Conservation (phyloP, 208 protist genomes). For the Porcisia deanei region DNA sequence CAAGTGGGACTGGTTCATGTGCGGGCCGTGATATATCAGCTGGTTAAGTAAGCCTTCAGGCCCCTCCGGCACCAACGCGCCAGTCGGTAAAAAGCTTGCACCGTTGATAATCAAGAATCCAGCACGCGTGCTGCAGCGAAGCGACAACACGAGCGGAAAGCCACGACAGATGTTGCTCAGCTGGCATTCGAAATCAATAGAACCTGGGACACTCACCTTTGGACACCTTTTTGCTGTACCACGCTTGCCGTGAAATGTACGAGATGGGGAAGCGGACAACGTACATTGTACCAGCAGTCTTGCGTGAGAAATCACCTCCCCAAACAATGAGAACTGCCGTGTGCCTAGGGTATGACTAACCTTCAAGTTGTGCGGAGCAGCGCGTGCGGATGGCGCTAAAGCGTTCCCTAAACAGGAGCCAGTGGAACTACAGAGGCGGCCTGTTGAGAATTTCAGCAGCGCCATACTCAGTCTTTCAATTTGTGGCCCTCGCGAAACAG, state of each 20-base stretch:
- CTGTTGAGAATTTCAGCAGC: neutral
- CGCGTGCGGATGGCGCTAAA: neutral
- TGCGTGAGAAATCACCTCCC: neutral
- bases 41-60: constrained; percentile 21
- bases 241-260: no score
- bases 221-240: neutral
- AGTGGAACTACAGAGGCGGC: neutral
- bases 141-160: constrained; percentile 26
- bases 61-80: constrained; percentile 18
- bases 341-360: constrained; percentile 24
- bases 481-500: neutral
- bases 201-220: neutral
- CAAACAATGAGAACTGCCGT: constrained; percentile 4
- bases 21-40: constrained; percentile 46
- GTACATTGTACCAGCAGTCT: constrained; percentile 8
- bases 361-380: constrained; percentile 6
- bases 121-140: constrained; percentile 26
- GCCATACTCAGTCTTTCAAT: neutral
- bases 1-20: constrained; percentile 45
- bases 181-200: constrained; percentile 32
- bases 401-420: neutral
- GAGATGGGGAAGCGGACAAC: neutral
- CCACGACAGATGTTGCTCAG: constrained; percentile 32
- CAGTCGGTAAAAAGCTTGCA: constrained; percentile 26
- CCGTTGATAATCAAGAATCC: constrained; percentile 46